Evolutionary conservation across 371 early-diverging fungal genomes (phyloP).

Genomic region (Dichotomocladium elegans): DNA sequence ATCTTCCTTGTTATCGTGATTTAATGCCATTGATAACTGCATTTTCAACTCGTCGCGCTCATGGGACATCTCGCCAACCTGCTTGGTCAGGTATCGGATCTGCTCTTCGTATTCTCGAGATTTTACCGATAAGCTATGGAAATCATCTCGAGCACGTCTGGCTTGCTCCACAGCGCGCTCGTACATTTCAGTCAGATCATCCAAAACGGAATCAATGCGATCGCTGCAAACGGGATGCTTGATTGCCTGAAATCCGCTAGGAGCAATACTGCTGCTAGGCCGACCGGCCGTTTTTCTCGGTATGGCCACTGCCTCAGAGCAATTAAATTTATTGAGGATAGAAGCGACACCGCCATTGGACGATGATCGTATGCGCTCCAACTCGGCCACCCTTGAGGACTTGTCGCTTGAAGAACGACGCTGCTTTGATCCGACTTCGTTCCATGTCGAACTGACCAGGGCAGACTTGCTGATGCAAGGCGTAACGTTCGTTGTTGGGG

Average conservation of each 20-base stretch:
- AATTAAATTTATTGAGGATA: constrained; percentile 22
- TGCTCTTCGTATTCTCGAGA: neutral
- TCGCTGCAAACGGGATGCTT: neutral
- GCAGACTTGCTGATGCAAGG: too few species aligned
- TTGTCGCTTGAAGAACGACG: neutral
- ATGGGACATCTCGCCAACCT: too few species aligned
- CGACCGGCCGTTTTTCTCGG: neutral
- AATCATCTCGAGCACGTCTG: too few species aligned
- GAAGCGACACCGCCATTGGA: constrained; percentile 16
- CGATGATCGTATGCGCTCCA: neutral
- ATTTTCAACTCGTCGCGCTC: too few species aligned
- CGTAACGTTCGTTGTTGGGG: too few species aligned
- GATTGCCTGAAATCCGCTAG: neutral
- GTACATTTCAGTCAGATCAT: neutral
- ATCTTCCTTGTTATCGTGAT: neutral
- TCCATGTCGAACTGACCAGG: too few species aligned
- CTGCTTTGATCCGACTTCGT: neutral
- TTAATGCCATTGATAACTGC: too few species aligned
- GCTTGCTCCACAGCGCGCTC: neutral
- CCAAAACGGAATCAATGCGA: neutral
- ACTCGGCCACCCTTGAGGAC: neutral
- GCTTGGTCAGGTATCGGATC: neutral
- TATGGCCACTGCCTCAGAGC: neutral
- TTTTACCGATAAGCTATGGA: too few species aligned
- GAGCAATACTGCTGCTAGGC: neutral